Percentiles rank a stretch among this genome's conserved stretches.
These are phyloP conservation scores for Margaritispora aquatica DNA, from an alignment of 495 filamentous ascomycete species.

Conservation along the genomic window DNA sequence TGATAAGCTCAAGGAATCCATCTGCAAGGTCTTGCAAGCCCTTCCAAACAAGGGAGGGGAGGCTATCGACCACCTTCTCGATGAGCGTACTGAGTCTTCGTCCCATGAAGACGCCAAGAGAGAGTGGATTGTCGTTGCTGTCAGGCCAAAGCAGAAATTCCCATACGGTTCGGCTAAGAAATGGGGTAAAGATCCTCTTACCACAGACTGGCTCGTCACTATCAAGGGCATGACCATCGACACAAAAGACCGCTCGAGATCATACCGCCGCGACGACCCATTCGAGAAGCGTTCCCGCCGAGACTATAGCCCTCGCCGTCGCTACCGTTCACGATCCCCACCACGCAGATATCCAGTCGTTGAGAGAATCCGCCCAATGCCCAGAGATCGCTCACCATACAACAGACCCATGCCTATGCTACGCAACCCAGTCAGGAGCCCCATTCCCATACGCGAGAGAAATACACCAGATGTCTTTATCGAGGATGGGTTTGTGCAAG, in stretches of 20 bases:
- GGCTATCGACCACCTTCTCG: slow-evolving; percentile 3
- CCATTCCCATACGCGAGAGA: not conserved
- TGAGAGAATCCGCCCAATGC: not conserved
- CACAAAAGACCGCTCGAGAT: not conserved
- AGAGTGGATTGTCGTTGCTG: slow-evolving; percentile 5
- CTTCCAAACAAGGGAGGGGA: slow-evolving; percentile 3
- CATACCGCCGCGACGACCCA: slow-evolving; percentile 5
- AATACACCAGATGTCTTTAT: not conserved
- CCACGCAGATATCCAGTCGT: not conserved
- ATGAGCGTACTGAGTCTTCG: slow-evolving; percentile 1
- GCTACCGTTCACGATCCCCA: not conserved
- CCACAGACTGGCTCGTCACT: slow-evolving; percentile 9
- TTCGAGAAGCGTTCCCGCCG: not conserved
- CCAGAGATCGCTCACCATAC: not conserved
- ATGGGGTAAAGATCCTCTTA: slow-evolving; percentile 6
- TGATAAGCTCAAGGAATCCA: slow-evolving; percentile 2
- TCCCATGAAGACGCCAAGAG: slow-evolving; percentile 5
- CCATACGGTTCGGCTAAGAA: slow-evolving; percentile 11
- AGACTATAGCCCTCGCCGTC: not conserved
- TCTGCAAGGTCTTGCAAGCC: slow-evolving; percentile 5
- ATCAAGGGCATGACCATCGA: slow-evolving; percentile 10
- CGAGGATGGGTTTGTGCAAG: not conserved
- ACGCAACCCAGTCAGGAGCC: not conserved
- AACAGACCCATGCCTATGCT: not conserved
- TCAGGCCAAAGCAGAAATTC: slow-evolving; percentile 1